A percentile compares a stretch with the other conserved stretches of the same genome.
Evolutionary conservation across 2,329 filamentous ascomycete species (phyloP).

Genomic region (Trichoderma breve): DNA sequence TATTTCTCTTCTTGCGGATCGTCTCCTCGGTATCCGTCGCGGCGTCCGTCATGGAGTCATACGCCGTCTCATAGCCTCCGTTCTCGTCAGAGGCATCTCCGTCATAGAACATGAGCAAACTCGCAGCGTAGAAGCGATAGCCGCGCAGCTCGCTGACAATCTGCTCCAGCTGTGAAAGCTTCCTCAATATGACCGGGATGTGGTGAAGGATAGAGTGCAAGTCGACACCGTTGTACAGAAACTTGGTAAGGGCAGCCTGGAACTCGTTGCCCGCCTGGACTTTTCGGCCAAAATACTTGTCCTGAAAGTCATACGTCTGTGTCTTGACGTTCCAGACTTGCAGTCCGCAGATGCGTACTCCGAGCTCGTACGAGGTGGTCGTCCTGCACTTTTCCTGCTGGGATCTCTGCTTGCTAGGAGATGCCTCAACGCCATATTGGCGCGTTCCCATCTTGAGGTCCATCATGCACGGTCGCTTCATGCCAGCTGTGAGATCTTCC

Average conservation of each 20-base stretch:
- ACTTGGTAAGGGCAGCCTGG: constrained; percentile 80
- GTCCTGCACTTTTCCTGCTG: constrained; percentile 89
- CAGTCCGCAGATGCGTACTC: constrained; percentile 90
- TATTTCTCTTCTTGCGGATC: constrained; percentile 48
- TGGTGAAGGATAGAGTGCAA: constrained; percentile 77
- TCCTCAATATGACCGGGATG: constrained; percentile 82
- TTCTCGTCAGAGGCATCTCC: constrained; percentile 62
- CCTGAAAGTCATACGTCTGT: constrained; percentile 87
- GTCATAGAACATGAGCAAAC: constrained; percentile 93
- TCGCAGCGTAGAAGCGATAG: constrained; percentile 94
- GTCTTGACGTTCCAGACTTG: constrained; percentile 90
- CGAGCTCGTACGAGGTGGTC: constrained; percentile 87
- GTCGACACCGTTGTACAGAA: constrained; percentile 86
- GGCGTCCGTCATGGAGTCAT: constrained; percentile 58
- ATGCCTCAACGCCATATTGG: constrained; percentile 91
- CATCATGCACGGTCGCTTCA: constrained; percentile 95
- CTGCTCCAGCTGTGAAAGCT: constrained; percentile 76
- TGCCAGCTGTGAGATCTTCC: constrained; percentile 92
- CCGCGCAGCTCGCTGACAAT: constrained; percentile 78
- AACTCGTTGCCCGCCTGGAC: constrained; percentile 87
- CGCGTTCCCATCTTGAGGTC: constrained; percentile 98
- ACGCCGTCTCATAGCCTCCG: constrained; percentile 48
- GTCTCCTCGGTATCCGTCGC: constrained; percentile 58
- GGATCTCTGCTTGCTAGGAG: constrained; percentile 86
- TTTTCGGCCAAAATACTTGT: constrained; percentile 94